A percentile compares a stretch with the other conserved stretches of the same genome.
These are phyloP conservation scores for Candida sanyiensis DNA, from an alignment of 805 yeast species.

Conservation along the genomic window DNA sequence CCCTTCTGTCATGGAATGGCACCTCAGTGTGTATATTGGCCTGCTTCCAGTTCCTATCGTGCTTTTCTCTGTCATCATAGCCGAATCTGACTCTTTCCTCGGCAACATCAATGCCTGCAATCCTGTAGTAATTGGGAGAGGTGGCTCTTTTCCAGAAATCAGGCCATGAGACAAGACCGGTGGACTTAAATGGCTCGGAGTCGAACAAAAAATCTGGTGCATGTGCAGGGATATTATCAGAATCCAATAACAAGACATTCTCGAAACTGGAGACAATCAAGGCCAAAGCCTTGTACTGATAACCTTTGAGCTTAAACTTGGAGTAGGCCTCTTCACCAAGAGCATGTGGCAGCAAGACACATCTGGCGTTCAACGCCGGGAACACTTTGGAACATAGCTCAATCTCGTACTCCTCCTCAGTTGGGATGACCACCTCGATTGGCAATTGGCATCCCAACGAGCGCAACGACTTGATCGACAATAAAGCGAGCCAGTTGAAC, in stretches of 20 bases:
- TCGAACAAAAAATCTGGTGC: conserved; percentile 57
- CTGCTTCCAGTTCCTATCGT: conserved; percentile 14
- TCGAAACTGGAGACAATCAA: conserved; percentile 68
- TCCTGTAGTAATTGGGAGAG: conserved; percentile 63
- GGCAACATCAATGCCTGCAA: conserved; percentile 52
- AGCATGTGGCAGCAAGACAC: conserved; percentile 57
- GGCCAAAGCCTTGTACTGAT: conserved; percentile 65
- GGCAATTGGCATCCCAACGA: conserved; percentile 50
- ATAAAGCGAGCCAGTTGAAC: conserved; percentile 48
- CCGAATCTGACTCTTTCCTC: conserved; percentile 35
- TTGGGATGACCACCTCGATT: conserved; percentile 66
- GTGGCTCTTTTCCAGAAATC: conserved; percentile 87
- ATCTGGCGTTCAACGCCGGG: conserved; percentile 57
- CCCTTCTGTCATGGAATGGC: conserved; percentile 55
- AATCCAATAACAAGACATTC: conserved; percentile 64
- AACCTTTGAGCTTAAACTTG: conserved; percentile 50
- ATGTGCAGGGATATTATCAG: conserved; percentile 66
- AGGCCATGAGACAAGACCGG: conserved; percentile 66
- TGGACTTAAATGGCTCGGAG: conserved; percentile 46
- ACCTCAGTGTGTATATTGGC: conserved; percentile 20
- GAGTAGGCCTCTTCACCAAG: conserved; percentile 50
- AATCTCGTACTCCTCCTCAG: conserved; percentile 59
- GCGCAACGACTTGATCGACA: conserved; percentile 45
- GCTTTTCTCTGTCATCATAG: conserved; percentile 32
- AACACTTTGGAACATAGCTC: conserved; percentile 57